Conservation (phyloP, 768 basidiomycete genomes). For the Coprinopsis strossmayeri region DNA sequence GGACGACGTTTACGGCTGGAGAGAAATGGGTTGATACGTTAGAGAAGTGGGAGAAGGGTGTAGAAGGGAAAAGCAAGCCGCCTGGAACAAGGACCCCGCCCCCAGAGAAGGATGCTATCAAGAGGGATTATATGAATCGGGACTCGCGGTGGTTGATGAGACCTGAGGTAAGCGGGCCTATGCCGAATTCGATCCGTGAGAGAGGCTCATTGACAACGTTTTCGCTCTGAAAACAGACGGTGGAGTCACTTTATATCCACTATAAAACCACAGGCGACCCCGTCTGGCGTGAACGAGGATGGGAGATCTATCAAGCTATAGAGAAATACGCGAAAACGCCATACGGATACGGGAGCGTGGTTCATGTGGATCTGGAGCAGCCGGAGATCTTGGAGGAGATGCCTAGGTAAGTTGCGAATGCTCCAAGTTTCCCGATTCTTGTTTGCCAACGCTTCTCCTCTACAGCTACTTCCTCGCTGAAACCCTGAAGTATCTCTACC, state of each 20-base stretch:
- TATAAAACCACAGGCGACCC: conserved; percentile 46
- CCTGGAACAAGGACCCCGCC: conserved; percentile 17
- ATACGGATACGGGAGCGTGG: conserved; percentile 41
- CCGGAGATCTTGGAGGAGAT: conserved; percentile 35
- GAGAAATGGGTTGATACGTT: conserved; percentile 33
- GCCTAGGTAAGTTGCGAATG: conserved; percentile 37
- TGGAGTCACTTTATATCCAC: conserved; percentile 49
- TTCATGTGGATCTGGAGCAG: conserved; percentile 26
- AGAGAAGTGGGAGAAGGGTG: conserved; percentile 35
- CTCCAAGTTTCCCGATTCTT: background rate
- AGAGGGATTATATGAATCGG: conserved; percentile 32
- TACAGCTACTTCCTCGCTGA: conserved; percentile 37
- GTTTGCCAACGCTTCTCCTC: background rate
- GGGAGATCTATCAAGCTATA: conserved; percentile 41
- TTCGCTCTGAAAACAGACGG: conserved; percentile 25
- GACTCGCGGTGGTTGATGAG: conserved; percentile 34
- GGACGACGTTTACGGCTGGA: conserved; percentile 30
- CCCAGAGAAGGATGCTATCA: conserved; percentile 11
- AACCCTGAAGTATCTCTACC: conserved; percentile 63
- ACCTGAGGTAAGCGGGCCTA: conserved; percentile 36
- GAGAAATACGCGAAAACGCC: conserved; percentile 37
- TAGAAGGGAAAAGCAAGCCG: conserved; percentile 22
- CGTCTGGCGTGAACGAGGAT: conserved; percentile 48
- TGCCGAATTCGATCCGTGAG: background rate
- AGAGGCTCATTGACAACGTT: background rate